Evolutionary conservation across 169 alveolate genomes (phyloP).

Genomic region (Perkinsus olseni): DNA sequence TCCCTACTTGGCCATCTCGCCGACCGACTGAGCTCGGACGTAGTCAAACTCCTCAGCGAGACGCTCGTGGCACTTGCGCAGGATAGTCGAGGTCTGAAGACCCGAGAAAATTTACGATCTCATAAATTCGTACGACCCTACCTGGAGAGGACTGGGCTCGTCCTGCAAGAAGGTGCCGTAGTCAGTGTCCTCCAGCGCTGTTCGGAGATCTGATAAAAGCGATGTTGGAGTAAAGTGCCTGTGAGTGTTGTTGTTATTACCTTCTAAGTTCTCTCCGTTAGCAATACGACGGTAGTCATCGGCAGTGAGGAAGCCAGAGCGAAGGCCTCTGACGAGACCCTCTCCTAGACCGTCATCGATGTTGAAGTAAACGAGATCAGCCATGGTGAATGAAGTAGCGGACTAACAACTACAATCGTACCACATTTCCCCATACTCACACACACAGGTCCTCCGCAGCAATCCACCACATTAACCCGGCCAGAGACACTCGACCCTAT

Average conservation of each 20-base stretch:
- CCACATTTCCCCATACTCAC: not conserved
- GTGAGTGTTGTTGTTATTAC: constrained; percentile 9
- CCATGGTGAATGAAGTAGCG: not conserved
- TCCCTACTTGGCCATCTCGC: not conserved
- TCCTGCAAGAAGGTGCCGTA: constrained; percentile 86
- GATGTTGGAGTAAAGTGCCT: not conserved
- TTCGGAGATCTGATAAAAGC: constrained; percentile 52
- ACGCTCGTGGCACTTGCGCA: constrained; percentile 83
- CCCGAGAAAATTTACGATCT: not conserved
- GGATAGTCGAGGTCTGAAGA: constrained; percentile 48
- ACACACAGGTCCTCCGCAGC: no score
- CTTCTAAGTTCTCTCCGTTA: constrained; percentile 75
- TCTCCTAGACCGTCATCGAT: constrained; percentile 92
- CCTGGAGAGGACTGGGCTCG: constrained; percentile 83
- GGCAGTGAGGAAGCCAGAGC: constrained; percentile 87
- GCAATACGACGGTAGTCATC: constrained; percentile 80
- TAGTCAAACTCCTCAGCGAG: constrained; percentile 88
- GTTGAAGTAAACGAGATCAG: constrained; percentile 56
- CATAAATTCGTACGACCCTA: constrained; percentile 21
- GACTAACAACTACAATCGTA: not conserved
- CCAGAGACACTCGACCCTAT: no score
- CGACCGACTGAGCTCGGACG: constrained; percentile 20
- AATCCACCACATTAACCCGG: no score
- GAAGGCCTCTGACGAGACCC: constrained; percentile 89
- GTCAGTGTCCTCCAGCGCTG: constrained; percentile 94